phyloP scores from a whole-genome alignment of 495 filamentous ascomycete genomes.

The Penicillium samsonianum region DNA sequence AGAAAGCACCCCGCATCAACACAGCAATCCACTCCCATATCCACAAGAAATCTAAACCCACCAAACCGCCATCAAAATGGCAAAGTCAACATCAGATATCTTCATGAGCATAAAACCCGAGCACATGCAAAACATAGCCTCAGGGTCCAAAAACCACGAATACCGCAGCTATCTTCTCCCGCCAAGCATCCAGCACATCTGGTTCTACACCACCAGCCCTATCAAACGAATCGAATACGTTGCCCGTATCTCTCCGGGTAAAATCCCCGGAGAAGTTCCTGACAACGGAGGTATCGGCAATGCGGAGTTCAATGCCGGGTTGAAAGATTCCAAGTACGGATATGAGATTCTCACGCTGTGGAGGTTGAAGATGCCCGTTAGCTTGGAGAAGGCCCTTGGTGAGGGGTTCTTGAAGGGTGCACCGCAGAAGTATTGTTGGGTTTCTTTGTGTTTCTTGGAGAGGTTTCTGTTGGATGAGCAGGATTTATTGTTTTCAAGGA shows the following conservation, averaged over 20 bases:
- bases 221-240: constrained; percentile 25
- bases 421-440: constrained; percentile 37
- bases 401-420: constrained; percentile 27
- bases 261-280: constrained; percentile 33
- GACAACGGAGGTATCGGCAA: constrained; percentile 41
- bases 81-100: constrained; percentile 24
- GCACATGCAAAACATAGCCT: constrained; percentile 37
- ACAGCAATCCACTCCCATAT: not conserved
- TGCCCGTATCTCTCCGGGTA: constrained; percentile 21
- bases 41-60: not conserved
- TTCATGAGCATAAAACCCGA: constrained; percentile 39
- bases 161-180: constrained; percentile 41
- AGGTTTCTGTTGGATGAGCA: constrained; percentile 14
- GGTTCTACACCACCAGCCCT: constrained; percentile 39
- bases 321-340: constrained; percentile 36
- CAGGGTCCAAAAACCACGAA: constrained; percentile 40
- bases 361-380: constrained; percentile 31
- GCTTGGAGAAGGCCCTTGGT: constrained; percentile 26
- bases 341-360: constrained; percentile 39
- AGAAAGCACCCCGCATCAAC: not conserved
- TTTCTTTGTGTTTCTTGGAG: constrained; percentile 10
- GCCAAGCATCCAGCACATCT: constrained; percentile 28
- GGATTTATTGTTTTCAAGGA: not conserved
- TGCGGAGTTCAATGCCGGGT: constrained; percentile 42
- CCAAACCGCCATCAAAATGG: not conserved